Evolutionary conservation across 352 stramenopile species (phyloP), one percentile per base, ranked within the genome.

Genomic region (Globisporangium barbulae): DNA sequence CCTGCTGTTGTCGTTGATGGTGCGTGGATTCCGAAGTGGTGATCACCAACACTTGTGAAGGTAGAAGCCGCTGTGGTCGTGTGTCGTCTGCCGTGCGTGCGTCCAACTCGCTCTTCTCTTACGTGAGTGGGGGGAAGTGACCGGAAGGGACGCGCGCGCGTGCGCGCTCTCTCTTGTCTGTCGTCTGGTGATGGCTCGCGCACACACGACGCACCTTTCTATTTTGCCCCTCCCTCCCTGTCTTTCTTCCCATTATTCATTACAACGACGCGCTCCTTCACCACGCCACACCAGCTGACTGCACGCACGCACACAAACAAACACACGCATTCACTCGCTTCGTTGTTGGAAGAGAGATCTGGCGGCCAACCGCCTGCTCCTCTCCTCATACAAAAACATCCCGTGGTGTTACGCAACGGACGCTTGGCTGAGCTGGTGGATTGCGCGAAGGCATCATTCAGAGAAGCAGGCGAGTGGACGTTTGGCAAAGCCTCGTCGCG

Each of bases 221-320:
- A 56, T 42, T 56, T 56, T 56, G 49, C 15, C 28, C 21, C 47
- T 13, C 47, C 31, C n/a, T 41, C 50, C 50, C 50, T 37, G 41
- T 56, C 35, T 37, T 56, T 56, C 50, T 56, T 56, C 50, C 30
- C 50, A 56, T 56, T 28, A 41, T 35, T 56, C 49, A 28, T 37
- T 56, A 48, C 42, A 22, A 45, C 35, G 25, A 28, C 25, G 25
- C 25, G 13, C 39, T 45, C 39, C 6, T 5, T 48, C 17, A 22
- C 17, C 22, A 22, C 17, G 17, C 15, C 17, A 21, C 42, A 22
- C 17, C 17, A 48, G 42, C 42, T n/a, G 17, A n/a, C 39, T 45
- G 39, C 39, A 45, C 39, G 39, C 39, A 45, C 39, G 15, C 35
- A 41, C 12, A 45, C 39, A 45, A 45, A 28, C 25, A 28, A 45